These are phyloP conservation scores for Pholiota microspora DNA, from an alignment of 768 basidiomycete genomes.

Conservation along the genomic window DNA sequence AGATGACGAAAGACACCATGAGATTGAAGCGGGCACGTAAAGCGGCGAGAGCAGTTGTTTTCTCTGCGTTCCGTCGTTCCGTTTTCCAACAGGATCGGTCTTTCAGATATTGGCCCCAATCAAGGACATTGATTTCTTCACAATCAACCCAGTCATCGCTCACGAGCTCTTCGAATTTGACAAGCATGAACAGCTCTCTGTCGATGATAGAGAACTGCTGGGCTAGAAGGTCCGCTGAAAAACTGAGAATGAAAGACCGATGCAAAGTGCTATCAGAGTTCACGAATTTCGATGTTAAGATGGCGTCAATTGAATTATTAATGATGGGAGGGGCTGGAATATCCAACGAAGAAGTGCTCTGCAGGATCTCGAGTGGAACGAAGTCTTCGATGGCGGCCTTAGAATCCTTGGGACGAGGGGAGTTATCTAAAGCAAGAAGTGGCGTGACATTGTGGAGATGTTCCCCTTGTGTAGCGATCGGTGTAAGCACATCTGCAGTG, in stretches of 20 bases:
- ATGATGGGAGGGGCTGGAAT: constrained; percentile 17
- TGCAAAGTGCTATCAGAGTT: constrained; percentile 40
- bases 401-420: constrained; percentile 32
- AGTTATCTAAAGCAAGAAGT: constrained; percentile 27
- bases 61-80: constrained; percentile 54
- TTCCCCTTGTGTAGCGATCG: constrained; percentile 29
- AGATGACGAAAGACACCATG: constrained; percentile 74
- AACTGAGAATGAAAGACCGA: constrained; percentile 70
- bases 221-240: constrained; percentile 61
- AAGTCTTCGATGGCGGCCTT: constrained; percentile 59
- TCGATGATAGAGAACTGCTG: constrained; percentile 88
- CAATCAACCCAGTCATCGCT: constrained; percentile 66
- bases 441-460: constrained; percentile 22
- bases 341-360: constrained; percentile 37
- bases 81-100: constrained; percentile 69
- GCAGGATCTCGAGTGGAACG: constrained; percentile 64
- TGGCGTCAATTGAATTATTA: constrained; percentile 14
- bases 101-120: constrained; percentile 83
- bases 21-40: constrained; percentile 84
- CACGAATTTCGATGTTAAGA: constrained; percentile 35
- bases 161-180: constrained; percentile 89
- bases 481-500: constrained; percentile 26
- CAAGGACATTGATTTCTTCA: constrained; percentile 66
- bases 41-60: constrained; percentile 69
- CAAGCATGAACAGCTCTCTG: constrained; percentile 77